Base-by-base conservation (phyloP, 257 asterid species). In the Solanum sejunctum region DNA sequence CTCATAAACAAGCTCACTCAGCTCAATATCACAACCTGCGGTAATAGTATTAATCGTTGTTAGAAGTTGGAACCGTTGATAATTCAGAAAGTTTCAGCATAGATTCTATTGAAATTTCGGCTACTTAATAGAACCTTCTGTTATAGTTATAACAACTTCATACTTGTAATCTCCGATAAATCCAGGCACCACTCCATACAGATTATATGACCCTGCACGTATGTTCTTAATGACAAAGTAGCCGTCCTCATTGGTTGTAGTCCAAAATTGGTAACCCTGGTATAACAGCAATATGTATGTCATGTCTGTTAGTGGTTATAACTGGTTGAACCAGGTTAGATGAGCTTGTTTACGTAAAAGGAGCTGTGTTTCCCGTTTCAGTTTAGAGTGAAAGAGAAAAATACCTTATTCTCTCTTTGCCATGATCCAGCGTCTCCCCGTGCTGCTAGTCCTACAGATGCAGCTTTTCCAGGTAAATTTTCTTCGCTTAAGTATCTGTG, bases 351-450 rank as follows among this genome's bases (percentile, higher is more conserved):
- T 55, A 58, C 10, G 43, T 26, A 21, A 60, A 64, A 36, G 28
- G 23, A 20, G 58, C 58, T 60, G 45, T 13, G 12, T 39, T 80
- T 21, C 51, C 13, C 17, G 6, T 57, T 32, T 81, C 54, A 11
- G 55, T n/a, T 45, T 15, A 72, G 52, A 39, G 20, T 0, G 41
- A 64, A 82, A 32, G 11, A 36, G 9, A 49, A 56, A 16, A 66
- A 52, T 60, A 87, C 90, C 90, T 89, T 89, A 84, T 72, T 66
- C 55, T 89, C 91, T 83, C 88, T 79, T 83, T 89, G 91, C 89
- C 89, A 89, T 41, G 91, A 89, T 36, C 88, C 88, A 77, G 45
- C 83, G 4, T 78, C 85, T 66, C 89, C 91, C 0, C 83, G 85
- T 16, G 84, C 85, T 41, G 89, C 87, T 16, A 87, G 55, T 66